These are phyloP conservation scores for Mycena alexandri DNA, from an alignment of 768 basidiomycete genomes.

Conservation along the genomic window DNA sequence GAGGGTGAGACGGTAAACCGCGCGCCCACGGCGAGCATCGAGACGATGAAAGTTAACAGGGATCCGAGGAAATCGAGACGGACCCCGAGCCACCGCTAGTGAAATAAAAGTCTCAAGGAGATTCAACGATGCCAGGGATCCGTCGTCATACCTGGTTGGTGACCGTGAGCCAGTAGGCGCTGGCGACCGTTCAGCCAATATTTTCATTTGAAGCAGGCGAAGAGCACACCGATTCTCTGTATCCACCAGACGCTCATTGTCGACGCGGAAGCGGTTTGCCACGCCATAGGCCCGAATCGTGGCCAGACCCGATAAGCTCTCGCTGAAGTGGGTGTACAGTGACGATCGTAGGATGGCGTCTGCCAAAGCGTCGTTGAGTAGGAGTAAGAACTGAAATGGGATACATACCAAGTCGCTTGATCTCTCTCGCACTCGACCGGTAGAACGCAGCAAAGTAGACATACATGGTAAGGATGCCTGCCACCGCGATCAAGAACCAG, in stretches of 20 bases:
- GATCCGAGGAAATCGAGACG: constrained; percentile 89
- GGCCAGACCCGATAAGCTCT: constrained; percentile 86
- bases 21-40: constrained; percentile 81
- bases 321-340: constrained; percentile 93
- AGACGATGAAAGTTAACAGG: constrained; percentile 79
- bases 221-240: constrained; percentile 78
- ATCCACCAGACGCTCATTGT: constrained; percentile 83
- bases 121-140: background rate
- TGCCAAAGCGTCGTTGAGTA: constrained; percentile 37
- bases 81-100: constrained; percentile 86
- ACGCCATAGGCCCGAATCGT: constrained; percentile 94
- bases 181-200: constrained; percentile 34
- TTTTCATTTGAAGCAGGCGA: background rate
- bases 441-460: constrained; percentile 84
- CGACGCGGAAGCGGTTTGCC: constrained; percentile 75
- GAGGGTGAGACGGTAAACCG: constrained; percentile 83
- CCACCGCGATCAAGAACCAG: constrained; percentile 87
- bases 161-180: constrained; percentile 90
- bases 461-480: constrained; percentile 71
- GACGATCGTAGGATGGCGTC: constrained; percentile 90
- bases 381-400: constrained; percentile 12
- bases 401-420: constrained; percentile 77
- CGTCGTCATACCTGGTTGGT: constrained; percentile 73
- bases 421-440: constrained; percentile 85
- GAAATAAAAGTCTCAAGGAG: constrained; percentile 23